Conservation (phyloP, 257 asterid genomes). For the Echites panduratus region DNA sequence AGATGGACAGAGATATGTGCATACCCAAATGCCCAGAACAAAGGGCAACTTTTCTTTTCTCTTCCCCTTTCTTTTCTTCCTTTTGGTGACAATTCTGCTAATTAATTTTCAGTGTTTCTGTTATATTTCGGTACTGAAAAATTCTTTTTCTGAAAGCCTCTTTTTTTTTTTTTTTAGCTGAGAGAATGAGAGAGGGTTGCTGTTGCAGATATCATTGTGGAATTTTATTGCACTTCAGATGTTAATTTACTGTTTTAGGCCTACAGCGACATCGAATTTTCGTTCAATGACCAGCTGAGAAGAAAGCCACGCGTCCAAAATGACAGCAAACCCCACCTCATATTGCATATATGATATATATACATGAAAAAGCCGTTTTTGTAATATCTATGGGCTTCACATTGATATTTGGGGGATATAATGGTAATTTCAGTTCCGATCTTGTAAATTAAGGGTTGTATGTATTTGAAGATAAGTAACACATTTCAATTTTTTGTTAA, state of each 20-base stretch:
- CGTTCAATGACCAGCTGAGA: not conserved
- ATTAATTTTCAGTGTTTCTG: constrained; percentile 16
- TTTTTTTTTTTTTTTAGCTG: too few relatives aligned
- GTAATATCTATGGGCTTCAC: too few relatives aligned
- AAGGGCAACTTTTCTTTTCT: constrained; percentile 3
- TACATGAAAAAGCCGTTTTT: too few relatives aligned
- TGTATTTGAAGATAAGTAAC: too few relatives aligned
- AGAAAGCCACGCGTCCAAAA: too few relatives aligned
- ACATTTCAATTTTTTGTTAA: not conserved
- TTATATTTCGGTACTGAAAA: constrained; percentile 24
- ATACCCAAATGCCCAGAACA: constrained; percentile 4
- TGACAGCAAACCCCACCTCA: constrained; percentile 14
- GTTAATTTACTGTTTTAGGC: not conserved
- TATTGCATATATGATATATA: too few relatives aligned
- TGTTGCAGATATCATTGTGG: constrained; percentile 39
- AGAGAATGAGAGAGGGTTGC: constrained; percentile 39
- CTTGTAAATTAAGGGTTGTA: too few relatives aligned
- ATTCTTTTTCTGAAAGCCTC: constrained; percentile 28
- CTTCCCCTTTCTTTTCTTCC: not conserved
- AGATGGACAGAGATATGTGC: not conserved
- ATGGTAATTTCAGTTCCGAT: too few relatives aligned
- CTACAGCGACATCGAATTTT: constrained; percentile 2
- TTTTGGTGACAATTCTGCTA: constrained; percentile 9
- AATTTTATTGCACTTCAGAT: constrained; percentile 9
- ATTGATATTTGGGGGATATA: too few relatives aligned